Evolutionary conservation across 2,329 filamentous ascomycete genomes (phyloP).

Genomic region (Escovopsis weberi): DNA sequence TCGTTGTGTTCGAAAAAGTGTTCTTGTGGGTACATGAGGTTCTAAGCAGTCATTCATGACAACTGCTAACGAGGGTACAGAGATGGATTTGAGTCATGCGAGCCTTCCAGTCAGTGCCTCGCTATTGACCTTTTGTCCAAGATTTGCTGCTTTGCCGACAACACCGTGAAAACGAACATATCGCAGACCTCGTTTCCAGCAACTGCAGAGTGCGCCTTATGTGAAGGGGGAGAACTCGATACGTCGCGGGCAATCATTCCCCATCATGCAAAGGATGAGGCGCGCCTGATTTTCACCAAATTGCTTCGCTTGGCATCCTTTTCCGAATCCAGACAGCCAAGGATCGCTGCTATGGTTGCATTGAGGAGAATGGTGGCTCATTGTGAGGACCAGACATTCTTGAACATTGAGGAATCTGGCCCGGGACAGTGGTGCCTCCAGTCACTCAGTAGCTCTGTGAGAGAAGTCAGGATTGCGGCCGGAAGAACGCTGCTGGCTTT

Average conservation of each 20-base stretch:
- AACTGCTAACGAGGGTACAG: slow-evolving; percentile 11
- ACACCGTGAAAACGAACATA: background rate
- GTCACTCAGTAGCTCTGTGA: slow-evolving; percentile 66
- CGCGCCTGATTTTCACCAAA: slow-evolving; percentile 30
- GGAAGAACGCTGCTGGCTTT: slow-evolving; percentile 55
- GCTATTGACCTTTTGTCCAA: slow-evolving; percentile 41
- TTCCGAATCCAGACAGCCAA: slow-evolving; percentile 39
- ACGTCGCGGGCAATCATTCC: background rate
- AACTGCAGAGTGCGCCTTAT: slow-evolving; percentile 12
- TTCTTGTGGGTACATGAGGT: slow-evolving; percentile 30
- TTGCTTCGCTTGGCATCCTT: slow-evolving; percentile 33
- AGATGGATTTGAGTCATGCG: slow-evolving; percentile 27
- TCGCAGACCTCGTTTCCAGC: background rate
- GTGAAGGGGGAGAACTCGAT: slow-evolving; percentile 7
- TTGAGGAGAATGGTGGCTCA: slow-evolving; percentile 58
- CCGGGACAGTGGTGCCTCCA: slow-evolving; percentile 71
- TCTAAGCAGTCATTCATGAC: background rate
- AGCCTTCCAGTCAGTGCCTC: slow-evolving; percentile 35
- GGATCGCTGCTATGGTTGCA: slow-evolving; percentile 57
- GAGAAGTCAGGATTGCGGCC: slow-evolving; percentile 73
- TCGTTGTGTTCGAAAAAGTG: slow-evolving; percentile 18
- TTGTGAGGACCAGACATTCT: slow-evolving; percentile 39
- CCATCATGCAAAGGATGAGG: slow-evolving; percentile 18
- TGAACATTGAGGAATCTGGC: slow-evolving; percentile 52
- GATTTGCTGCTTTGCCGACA: slow-evolving; percentile 19